A percentile compares a stretch with the other conserved stretches of the same genome.
Evolutionary conservation across 2,329 filamentous ascomycete species (phyloP).

Genomic region (Pseudopyrenochaeta lycopersici): DNA sequence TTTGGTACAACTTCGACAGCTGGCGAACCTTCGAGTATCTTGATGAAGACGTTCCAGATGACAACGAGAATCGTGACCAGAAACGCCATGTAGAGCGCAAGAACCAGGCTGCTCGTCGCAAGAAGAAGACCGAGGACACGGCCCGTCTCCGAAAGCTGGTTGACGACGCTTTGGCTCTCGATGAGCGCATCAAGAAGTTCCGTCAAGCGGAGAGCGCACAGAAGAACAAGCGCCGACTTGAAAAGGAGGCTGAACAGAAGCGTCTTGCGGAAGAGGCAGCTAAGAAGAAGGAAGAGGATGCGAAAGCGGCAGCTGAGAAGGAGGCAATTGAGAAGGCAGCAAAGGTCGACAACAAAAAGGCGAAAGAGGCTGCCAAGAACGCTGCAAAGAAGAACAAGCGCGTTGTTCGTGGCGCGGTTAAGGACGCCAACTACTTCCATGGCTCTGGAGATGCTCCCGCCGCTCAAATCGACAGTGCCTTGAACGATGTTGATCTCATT

Average conservation of each 20-base stretch:
- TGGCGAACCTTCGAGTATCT: slow-evolving; percentile 98
- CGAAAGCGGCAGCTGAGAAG: slow-evolving; percentile 79
- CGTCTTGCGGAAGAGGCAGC: slow-evolving; percentile 84
- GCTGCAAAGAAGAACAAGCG: slow-evolving; percentile 99
- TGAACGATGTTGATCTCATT: slow-evolving; percentile 85
- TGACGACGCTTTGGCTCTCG: slow-evolving; percentile 82
- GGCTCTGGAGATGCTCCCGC: slow-evolving; percentile 73
- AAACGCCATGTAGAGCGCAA: slow-evolving; percentile 98
- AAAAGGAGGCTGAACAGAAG: slow-evolving; percentile 92
- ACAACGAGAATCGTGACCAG: slow-evolving; percentile 99
- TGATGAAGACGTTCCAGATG: slow-evolving; percentile 97
- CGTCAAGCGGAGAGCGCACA: slow-evolving; percentile 86
- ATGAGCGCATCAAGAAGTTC: slow-evolving; percentile 98
- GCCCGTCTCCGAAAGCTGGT: slow-evolving; percentile 88
- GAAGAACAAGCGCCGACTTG: slow-evolving; percentile 94
- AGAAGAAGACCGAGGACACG: slow-evolving; percentile 99
- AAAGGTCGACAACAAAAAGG: slow-evolving; percentile 88
- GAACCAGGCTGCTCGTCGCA: slow-evolving; percentile 96
- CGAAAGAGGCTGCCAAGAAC: slow-evolving; percentile 98
- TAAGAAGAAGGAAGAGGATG: slow-evolving; percentile 84
- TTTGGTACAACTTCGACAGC: slow-evolving; percentile 99
- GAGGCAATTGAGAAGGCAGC: slow-evolving; percentile 87
- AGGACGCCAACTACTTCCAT: slow-evolving; percentile 97
- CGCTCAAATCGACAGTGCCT: slow-evolving; percentile 79
- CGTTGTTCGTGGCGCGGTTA: slow-evolving; percentile 90